Evolutionary conservation across 2,329 filamentous ascomycete genomes (phyloP).

Genomic region (Trichothecium roseum): DNA sequence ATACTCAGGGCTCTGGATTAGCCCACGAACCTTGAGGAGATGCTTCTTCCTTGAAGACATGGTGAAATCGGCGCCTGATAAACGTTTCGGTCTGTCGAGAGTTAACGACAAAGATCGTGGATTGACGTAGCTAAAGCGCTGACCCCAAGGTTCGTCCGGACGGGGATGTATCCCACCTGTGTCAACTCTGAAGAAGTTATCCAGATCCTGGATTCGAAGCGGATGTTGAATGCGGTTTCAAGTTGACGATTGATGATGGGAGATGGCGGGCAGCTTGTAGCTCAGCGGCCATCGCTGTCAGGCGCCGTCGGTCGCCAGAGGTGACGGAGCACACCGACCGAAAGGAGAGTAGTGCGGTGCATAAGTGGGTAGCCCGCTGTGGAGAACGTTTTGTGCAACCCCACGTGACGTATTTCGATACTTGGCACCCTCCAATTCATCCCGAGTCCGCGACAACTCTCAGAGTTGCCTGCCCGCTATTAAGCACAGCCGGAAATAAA

Average conservation of each 20-base stretch:
- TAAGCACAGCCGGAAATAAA: no score
- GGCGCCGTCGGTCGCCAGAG: constrained; percentile 1
- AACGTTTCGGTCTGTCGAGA: background rate
- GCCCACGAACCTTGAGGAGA: constrained; percentile 62
- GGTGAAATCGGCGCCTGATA: constrained; percentile 4
- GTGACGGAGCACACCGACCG: constrained; percentile 8
- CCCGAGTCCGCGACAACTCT: no score
- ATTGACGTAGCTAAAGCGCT: no score
- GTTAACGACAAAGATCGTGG: background rate
- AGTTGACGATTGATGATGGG: no score
- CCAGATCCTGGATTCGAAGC: background rate
- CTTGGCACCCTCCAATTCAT: constrained; percentile 7
- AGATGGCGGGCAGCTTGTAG: no score
- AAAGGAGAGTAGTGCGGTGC: constrained; percentile 13
- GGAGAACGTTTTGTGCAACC: constrained; percentile 9
- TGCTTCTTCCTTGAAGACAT: constrained; percentile 87
- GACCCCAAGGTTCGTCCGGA: no score
- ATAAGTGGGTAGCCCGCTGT: constrained; percentile 10
- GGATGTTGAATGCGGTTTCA: no score
- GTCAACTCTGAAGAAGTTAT: no score
- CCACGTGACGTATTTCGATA: constrained; percentile 17
- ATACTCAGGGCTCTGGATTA: no score
- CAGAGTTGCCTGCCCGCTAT: no score
- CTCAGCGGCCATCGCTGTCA: no score
- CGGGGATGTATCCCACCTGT: no score